Conservation (phyloP, 176 grass and related monocot species). For the Cenchrus purpureus region DNA sequence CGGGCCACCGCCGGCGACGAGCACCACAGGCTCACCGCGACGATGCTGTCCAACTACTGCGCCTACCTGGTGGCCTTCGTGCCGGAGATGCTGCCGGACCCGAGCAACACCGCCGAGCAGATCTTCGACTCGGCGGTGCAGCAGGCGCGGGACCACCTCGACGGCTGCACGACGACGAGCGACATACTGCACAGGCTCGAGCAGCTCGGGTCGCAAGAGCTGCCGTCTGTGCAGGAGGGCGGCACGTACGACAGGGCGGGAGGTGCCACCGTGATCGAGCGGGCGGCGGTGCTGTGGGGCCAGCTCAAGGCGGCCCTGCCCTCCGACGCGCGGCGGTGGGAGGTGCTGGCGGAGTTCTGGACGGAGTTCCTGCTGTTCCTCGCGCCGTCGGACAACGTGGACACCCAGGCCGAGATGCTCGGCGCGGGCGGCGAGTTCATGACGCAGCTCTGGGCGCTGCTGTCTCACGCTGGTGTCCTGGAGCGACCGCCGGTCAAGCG, state of each 20-base stretch:
- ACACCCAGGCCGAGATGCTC: constrained; percentile 52
- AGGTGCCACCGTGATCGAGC: constrained; percentile 43
- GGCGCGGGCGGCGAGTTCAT: constrained; percentile 61
- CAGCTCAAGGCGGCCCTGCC: constrained; percentile 27
- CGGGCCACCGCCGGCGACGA: not conserved
- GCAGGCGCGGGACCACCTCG: constrained; percentile 50
- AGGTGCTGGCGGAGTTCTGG: constrained; percentile 58
- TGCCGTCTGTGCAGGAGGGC: not conserved
- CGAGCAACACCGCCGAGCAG: constrained; percentile 54
- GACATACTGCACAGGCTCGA: not conserved
- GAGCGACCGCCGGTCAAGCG: constrained; percentile 26
- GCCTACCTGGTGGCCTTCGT: constrained; percentile 64
- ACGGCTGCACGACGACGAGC: not conserved
- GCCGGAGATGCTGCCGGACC: constrained; percentile 65
- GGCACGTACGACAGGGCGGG: not conserved
- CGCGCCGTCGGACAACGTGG: constrained; percentile 57
- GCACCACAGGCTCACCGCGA: constrained; percentile 38
- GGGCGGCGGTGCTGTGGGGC: constrained; percentile 40
- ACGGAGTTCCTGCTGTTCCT: constrained; percentile 51
- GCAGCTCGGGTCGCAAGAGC: constrained; percentile 2
- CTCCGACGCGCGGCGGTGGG: constrained; percentile 25
- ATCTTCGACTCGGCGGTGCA: constrained; percentile 61
- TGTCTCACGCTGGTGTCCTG: constrained; percentile 51
- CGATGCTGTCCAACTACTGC: constrained; percentile 57
- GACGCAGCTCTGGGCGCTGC: constrained; percentile 57